Evolutionary conservation across 2,329 filamentous ascomycete species (phyloP).

Genomic region (Fusarium sp.): DNA sequence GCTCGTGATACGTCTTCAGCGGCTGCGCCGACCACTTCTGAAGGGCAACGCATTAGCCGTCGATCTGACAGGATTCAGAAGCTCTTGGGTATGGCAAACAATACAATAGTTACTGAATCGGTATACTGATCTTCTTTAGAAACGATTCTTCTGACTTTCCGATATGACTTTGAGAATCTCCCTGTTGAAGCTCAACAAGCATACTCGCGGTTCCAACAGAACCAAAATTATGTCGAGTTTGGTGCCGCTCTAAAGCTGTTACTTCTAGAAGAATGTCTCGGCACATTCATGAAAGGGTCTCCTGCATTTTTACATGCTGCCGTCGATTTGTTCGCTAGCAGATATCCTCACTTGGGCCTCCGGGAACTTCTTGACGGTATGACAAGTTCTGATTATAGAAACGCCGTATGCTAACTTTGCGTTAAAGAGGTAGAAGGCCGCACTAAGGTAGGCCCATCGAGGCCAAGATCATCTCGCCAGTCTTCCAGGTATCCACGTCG

Average conservation of each 20-base stretch:
- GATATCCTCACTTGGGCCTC: slow-evolving; percentile 33
- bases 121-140: slow-evolving; percentile 30
- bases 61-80: slow-evolving; percentile 18
- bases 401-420: slow-evolving; percentile 5
- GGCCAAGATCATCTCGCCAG: not conserved
- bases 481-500: slow-evolving; percentile 3
- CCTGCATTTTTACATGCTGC: slow-evolving; percentile 23
- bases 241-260: slow-evolving; percentile 28
- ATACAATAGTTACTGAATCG: rapidly evolving
- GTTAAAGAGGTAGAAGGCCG: slow-evolving; percentile 2
- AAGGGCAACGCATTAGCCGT: not conserved
- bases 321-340: slow-evolving; percentile 39
- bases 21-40: slow-evolving; percentile 1
- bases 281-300: slow-evolving; percentile 40
- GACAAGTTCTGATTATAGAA: not conserved
- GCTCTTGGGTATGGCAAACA: slow-evolving; percentile 16
- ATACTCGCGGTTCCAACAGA: slow-evolving; percentile 22
- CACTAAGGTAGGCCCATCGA: not conserved
- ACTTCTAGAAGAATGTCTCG: slow-evolving; percentile 29
- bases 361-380: slow-evolving; percentile 31
- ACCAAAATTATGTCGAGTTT: slow-evolving; percentile 17
- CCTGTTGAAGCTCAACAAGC: slow-evolving; percentile 28
- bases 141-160: slow-evolving; percentile 22
- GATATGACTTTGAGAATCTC: slow-evolving; percentile 27
- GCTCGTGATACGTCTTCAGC: not conserved